Evolutionary conservation across 2,329 filamentous ascomycete genomes (phyloP).

Genomic region (Colletotrichum tanaceti): DNA sequence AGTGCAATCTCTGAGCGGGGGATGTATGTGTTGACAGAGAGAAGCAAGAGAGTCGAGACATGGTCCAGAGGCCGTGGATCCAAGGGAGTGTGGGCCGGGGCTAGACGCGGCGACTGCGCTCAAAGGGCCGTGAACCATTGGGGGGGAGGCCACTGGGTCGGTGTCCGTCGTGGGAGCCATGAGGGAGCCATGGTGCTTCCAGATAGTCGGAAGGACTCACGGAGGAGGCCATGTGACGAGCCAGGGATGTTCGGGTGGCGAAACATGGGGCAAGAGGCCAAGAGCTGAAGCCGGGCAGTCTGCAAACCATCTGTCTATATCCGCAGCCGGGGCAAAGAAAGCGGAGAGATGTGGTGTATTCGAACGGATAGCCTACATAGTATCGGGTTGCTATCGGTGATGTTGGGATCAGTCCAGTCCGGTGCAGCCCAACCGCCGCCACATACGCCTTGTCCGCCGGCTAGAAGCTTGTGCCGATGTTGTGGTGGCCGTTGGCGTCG

Average conservation of each 20-base stretch:
- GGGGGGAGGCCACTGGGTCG: not conserved
- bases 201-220: constrained; percentile 10
- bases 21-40: constrained; percentile 9
- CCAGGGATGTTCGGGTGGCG: constrained; percentile 25
- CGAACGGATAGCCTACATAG: too few relatives aligned
- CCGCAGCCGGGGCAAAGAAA: not conserved
- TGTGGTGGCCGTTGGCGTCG: not conserved
- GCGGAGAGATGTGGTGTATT: too few relatives aligned
- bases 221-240: constrained; percentile 16
- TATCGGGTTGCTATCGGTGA: too few relatives aligned
- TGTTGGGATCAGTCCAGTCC: not conserved
- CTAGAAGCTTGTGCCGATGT: not conserved
- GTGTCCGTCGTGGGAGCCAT: constrained; percentile 3
- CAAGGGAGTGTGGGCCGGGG: constrained; percentile 34
- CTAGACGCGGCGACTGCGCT: constrained; percentile 22
- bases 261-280: not conserved
- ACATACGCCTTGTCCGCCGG: constrained; percentile 8
- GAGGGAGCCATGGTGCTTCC: not conserved
- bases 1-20: constrained; percentile 18
- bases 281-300: not conserved
- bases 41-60: constrained; percentile 12
- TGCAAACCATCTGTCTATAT: not conserved
- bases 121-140: constrained; percentile 5
- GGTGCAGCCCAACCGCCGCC: constrained; percentile 1
- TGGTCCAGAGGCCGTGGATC: constrained; percentile 10